Percentiles rank a stretch among this genome's conserved stretches.
These are phyloP conservation scores for Austroboletus eburneus DNA, from an alignment of 768 basidiomycete genomes.

Conservation along the genomic window DNA sequence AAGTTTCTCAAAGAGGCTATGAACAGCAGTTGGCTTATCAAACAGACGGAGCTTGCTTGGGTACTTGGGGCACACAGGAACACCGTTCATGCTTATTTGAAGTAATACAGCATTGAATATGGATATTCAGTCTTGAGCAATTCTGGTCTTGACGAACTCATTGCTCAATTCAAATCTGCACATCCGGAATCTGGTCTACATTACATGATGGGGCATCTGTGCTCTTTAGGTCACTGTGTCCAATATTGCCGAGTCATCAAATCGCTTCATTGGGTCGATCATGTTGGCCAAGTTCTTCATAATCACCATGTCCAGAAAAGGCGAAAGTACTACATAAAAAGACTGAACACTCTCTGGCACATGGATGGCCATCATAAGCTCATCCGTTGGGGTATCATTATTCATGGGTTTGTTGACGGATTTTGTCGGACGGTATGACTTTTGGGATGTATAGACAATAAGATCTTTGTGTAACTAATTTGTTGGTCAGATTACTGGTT, in stretches of 20 bases:
- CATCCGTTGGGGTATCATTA: no score
- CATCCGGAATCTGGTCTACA: background rate
- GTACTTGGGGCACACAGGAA: slow-evolving; percentile 7
- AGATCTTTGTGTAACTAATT: no score
- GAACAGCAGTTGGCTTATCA: slow-evolving; percentile 12
- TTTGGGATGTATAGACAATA: no score
- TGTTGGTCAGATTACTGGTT: no score
- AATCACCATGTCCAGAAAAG: background rate
- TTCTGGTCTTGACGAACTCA: background rate
- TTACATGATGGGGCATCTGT: background rate
- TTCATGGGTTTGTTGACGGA: no score
- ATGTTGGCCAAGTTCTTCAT: background rate
- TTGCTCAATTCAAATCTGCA: background rate
- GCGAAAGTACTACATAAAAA: background rate
- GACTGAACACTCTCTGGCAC: no score
- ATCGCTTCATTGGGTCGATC: background rate
- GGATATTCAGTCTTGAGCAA: slow-evolving; percentile 7
- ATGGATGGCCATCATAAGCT: no score
- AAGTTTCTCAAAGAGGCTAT: background rate
- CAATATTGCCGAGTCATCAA: background rate
- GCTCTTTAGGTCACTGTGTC: background rate
- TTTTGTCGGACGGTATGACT: background rate
- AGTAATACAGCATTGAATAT: slow-evolving; percentile 3
- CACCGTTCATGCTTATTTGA: slow-evolving; percentile 6
- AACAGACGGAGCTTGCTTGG: slow-evolving; percentile 6